phyloP scores from a whole-genome alignment of 208 protist species.

The Trypanosoma avium region DNA sequence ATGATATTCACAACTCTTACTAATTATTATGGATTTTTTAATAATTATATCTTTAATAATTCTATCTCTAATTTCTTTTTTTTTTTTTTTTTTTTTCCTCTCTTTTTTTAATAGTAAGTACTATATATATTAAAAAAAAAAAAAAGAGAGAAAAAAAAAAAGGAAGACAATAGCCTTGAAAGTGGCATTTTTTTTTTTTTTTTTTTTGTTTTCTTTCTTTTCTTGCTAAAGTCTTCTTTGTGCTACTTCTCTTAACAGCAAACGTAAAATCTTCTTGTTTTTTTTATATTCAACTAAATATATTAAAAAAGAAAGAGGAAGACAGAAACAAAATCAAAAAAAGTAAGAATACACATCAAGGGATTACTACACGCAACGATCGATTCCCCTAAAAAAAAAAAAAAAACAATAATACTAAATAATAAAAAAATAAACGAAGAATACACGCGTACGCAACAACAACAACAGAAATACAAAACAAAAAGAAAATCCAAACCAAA shows the following conservation, averaged over 20 bases:
- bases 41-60: too few relatives aligned
- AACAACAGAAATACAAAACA: not conserved
- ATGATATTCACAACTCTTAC: too few relatives aligned
- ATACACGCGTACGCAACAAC: too few relatives aligned
- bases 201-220: constrained; percentile 6
- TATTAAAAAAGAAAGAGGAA: too few relatives aligned
- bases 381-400: not conserved
- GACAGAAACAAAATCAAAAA: too few relatives aligned
- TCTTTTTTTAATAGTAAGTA: too few relatives aligned
- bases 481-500: not conserved
- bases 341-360: too few relatives aligned
- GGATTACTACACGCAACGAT: too few relatives aligned
- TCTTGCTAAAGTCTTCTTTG: constrained; percentile 6
- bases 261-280: not conserved
- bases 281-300: not conserved
- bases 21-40: too few relatives aligned
- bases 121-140: too few relatives aligned
- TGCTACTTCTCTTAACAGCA: constrained; percentile 4
- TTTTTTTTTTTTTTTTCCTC: constrained; percentile 4
- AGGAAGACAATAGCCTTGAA: too few relatives aligned
- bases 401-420: not conserved
- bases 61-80: constrained; percentile 9
- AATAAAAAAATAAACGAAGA: not conserved
- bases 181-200: constrained; percentile 25
- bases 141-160: too few relatives aligned